Evolutionary conservation across 2,329 filamentous ascomycete species (phyloP), one percentile per base, ranked within the genome.

Genomic region (Aspergillus tubingensis): DNA sequence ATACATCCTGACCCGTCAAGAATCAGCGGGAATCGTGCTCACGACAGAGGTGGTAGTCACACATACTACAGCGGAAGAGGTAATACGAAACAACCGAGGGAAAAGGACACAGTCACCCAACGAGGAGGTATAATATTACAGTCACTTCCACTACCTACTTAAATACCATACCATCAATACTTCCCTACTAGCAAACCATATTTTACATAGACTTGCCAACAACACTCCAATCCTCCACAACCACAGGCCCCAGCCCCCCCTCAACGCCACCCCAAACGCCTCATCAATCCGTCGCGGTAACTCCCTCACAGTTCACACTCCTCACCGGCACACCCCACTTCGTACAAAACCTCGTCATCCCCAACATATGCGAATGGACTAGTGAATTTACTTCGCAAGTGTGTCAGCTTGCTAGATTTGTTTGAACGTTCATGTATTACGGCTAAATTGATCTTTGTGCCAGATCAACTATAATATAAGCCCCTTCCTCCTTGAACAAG

Each of bases 31-130:
- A 6, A 65, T 65, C 8, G 30, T 63, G 25, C 54, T 61, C 19
- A 65, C 63, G 1, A 65, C 58, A 0, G 63, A 65, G 44, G 58
- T 65, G 3, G 61, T 32, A 0, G 51, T 54, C 2, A 27, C 36
- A 23, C 41, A 44, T 7, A 21, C 41, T 2, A 21, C 19, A 10
- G 41, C 41, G 41, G 41, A 19, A 6, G 5, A 19, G 17, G n/a
- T 44, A 5, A 8, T 13, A 21, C 41, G 41, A n/a, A 23, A 19
- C 13, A 19, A 21, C 32, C 32, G 32, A 15, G 32, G 10, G 4
- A 36, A 36, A 36, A 36, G 11, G 2, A 36, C 32, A 13, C 32
- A 36, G 32, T 13, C 11, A 36, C 32, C 32, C 1, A 36, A 36
- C 2, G 10, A 21, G 19, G 19, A 44, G 19, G 19, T 13, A 13